Evolutionary conservation across 2,329 filamentous ascomycete species (phyloP), one percentile per base, ranked within the genome.

Genomic region (Aureobasidium sp.): DNA sequence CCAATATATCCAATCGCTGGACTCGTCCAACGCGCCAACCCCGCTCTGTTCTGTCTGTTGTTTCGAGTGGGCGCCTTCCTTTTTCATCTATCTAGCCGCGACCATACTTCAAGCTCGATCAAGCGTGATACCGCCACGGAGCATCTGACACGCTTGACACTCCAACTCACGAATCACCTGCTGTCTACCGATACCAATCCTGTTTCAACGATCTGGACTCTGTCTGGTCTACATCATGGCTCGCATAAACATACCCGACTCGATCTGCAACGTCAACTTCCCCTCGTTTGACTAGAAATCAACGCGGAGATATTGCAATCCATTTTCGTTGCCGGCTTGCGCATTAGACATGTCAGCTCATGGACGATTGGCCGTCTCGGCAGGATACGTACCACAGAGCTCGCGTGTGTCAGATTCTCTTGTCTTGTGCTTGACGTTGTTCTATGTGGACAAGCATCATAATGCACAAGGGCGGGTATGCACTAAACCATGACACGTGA

Each of bases 51-150:
- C 14, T 45, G 14, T 45, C 57, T 59, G 36, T 27, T 41, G 44
- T 60, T 60, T 49, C 34, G 34, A 41, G 27, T 45, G 45, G 5
- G 57, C 57, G 34, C 22, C 36, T 41, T 22, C 7, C 45, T 22
- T 41, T 22, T 48, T 48, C 55, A 48, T 58, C 42, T 39, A 58
- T 47, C 55, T 58, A 58, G 55, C 42, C 42, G 55, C 55, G 55
- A 58, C 42, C 25, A 29, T 45, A 45, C n/a, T 34, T 5, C 29
- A 34, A n/a, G 37, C 51, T 55, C 36, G 37, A 42, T 11, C 41
- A 45, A 34, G 41, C 41, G 53, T 45, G 53, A 45, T 41, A 44
- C 53, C 39, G 39, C 17, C n/a, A 36, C 5, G 34, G 12, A 57
- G 39, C 55, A 48, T 59, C 41, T 59, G 44, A 59, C 41, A 48